Evolutionary conservation across 306 rosid species (phyloP), one percentile per base, ranked within the genome.

Genomic region (Fragaria vesca): DNA sequence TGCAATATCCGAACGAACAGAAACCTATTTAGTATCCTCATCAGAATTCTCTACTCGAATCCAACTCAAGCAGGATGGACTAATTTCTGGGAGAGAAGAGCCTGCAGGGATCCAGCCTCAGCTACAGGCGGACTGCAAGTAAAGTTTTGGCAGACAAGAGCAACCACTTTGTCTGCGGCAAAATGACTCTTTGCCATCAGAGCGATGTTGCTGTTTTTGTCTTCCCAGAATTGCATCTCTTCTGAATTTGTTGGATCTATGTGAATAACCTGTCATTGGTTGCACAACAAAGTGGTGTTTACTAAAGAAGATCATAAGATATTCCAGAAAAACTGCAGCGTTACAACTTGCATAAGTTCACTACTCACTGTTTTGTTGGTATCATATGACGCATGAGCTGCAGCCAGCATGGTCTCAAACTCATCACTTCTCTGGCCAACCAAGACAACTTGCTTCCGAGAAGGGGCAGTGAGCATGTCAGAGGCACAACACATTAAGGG

Each of bases 401-500:
- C 86, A 12, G 80, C 86, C 51, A 95, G 88, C 93, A 92, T 92
- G 87, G 60, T 76, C 76, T 90, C 91, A 50, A 92, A 89, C 79
- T 89, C 89, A 12, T 61, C 71, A 6, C 78, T 80, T 82, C 82
- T 89, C 66, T 82, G 87, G 72, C 97, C 98, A 16, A 92, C 93
- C 79, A 94, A 78, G 55, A 94, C 97, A 69, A 90, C 86, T 79
- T 94, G 95, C 89, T 87, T 92, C 36, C 89, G 63, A 7, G 88
- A 88, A 70, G 93, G 88, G 50, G 78, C 87, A 24, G 76, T 61
- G 66, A 90, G 84, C 97, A 94, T 89, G 86, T 89, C 91, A 7
- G 91, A 92, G 2, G 95, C 97, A 83, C 93, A 92, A 76, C 98
- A 94, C 98, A 94, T 90, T 80, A 94, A 86, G n/a, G 98, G 98